Evolutionary conservation across 306 rosid genomes (phyloP), one percentile per base, ranked within the genome.

Genomic region (Quillaja saponaria): DNA sequence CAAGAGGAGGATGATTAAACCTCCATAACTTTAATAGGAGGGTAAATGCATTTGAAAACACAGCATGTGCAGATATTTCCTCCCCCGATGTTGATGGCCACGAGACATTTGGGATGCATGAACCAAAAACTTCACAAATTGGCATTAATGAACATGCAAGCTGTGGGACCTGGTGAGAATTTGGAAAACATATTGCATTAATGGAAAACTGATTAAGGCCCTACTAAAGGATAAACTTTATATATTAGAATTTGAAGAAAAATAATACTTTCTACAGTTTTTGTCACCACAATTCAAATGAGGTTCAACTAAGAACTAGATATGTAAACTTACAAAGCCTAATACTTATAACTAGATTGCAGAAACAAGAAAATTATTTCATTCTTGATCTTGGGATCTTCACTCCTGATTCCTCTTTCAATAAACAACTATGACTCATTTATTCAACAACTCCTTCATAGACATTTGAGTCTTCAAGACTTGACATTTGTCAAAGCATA

Each of bases 121-220:
- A 92, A 35, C 99, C 99, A 41, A 89, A 92, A 68, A 92, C 95
- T 81, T 92, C 99, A 68, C 99, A 92, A 70, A 92, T 89, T 44
- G 99, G 96, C 99, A 92, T 92, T 81, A 92, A 69, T 13, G 95
- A 87, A 76, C 97, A 89, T 14, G 95, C 97, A 52, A 92, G 99
- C 71, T 89, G 99, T 31, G 99, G 99, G 64, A 85, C 95, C 99
- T 94, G 76, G 49, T 46, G 71, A 71, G 56, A 72, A 72, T 74
- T 49, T 21, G 64, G 45, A 44, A 37, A 37, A n/a, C n/a, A n/a
- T n/a, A 76, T 56, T 42, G 67, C 39, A 51, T 71, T 47, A 50
- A 55, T 37, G 56, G n/a, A 49, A 60, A 67, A 49, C 56, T 58
- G 38, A 61, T 15, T 46, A 57, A 56, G 18, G 51, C 62, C 41